Evolutionary conservation across 208 protist species (phyloP).

Genomic region (Spironucleus salmonicida): DNA sequence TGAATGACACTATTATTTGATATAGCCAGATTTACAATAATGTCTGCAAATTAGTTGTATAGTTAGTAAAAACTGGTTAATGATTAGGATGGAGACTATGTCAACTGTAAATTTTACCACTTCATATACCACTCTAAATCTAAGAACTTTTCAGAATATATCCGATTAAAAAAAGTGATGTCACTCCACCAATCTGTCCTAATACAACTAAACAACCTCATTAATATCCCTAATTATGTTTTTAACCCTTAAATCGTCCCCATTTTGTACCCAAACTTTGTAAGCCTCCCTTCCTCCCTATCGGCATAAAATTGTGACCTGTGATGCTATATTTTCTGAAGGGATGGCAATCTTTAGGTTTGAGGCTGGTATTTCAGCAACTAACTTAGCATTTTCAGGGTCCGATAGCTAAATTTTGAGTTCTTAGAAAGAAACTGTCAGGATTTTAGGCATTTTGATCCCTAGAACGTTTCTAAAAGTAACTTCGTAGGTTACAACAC

Average conservation of each 20-base stretch:
- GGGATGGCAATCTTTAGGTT: not conserved
- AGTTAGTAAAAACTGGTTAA: no score
- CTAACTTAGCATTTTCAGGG: slow-evolving; percentile 9
- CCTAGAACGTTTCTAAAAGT: slow-evolving; percentile 1
- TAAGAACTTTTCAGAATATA: no score
- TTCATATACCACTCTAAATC: no score
- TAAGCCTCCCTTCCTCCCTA: not conserved
- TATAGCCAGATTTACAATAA: no score
- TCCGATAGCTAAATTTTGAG: not conserved
- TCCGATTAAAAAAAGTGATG: no score
- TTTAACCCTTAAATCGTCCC: not conserved
- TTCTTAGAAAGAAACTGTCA: slow-evolving; percentile 3
- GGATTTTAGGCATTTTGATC: not conserved
- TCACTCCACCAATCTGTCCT: slow-evolving; percentile 1
- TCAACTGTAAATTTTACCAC: no score
- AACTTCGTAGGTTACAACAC: not conserved
- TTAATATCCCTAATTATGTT: slow-evolving; percentile 21
- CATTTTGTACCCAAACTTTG: slow-evolving; percentile 18
- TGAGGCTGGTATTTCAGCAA: slow-evolving; percentile 17
- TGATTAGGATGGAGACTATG: no score
- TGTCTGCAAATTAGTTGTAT: no score
- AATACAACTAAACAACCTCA: slow-evolving; percentile 11
- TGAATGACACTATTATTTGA: no score
- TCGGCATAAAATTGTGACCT: slow-evolving; percentile 4
- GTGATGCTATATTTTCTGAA: not conserved